Conservation (phyloP, 2,329 filamentous ascomycete genomes). For the Sclerotinia trifoliorum region DNA sequence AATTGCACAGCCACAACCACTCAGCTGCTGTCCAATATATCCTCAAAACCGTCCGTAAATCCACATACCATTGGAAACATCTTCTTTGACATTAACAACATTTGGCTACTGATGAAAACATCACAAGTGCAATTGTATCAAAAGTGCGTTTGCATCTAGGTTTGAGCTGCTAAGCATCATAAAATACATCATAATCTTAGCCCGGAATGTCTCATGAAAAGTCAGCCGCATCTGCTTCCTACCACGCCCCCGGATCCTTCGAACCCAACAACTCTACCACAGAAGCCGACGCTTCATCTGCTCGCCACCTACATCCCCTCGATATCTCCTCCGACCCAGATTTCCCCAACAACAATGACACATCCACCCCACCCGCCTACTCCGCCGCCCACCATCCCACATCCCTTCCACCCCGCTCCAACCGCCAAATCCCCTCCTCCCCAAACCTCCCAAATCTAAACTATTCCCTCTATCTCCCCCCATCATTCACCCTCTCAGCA, state of each 20-base stretch:
- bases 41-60: background rate
- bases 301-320: background rate
- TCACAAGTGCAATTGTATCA: background rate
- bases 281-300: conserved; percentile 26
- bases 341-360: conserved; percentile 23
- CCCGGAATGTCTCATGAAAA: conserved; percentile 2
- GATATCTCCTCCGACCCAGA: conserved; percentile 23
- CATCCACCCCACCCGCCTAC: conserved; percentile 35
- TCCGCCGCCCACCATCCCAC: conserved; percentile 29
- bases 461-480: conserved; percentile 47
- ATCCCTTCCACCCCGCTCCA: conserved; percentile 16
- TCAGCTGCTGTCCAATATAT: background rate
- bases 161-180: background rate
- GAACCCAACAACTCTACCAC: conserved; percentile 29
- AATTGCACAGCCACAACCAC: conserved; percentile 1
- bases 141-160: background rate
- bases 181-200: background rate
- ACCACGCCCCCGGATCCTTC: conserved; percentile 29
- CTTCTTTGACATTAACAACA: too few relatives aligned
- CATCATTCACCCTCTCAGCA: conserved; percentile 51
- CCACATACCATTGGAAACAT: background rate
- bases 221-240: background rate
- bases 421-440: conserved; percentile 22
- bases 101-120: background rate
- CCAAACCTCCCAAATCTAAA: conserved; percentile 34